These are phyloP conservation scores for Phytophthora tubulina DNA, from an alignment of 352 stramenopile species.

Conservation along the genomic window DNA sequence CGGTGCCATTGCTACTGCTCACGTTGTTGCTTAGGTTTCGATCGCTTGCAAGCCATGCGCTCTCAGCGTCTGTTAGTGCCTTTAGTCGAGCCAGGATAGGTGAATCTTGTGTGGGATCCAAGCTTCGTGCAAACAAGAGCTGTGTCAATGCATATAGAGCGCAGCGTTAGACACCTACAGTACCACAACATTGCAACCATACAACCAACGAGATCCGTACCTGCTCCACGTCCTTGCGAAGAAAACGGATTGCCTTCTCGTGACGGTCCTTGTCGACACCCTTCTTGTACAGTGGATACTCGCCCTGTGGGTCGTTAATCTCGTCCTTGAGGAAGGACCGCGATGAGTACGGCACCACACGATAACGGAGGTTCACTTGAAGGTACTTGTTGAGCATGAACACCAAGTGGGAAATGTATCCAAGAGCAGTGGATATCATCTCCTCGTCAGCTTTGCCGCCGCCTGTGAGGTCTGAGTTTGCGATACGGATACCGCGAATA, in stretches of 20 bases:
- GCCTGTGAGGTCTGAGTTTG: constrained; percentile 74
- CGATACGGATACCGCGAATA: constrained; percentile 82
- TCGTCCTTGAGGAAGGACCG: constrained; percentile 88
- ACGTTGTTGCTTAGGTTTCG: constrained; percentile 50
- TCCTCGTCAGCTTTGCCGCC: constrained; percentile 76
- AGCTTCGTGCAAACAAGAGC: constrained; percentile 78
- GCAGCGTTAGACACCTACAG: constrained; percentile 10
- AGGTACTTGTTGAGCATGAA: constrained; percentile 93
- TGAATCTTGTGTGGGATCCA: constrained; percentile 73
- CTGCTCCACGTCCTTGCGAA: constrained; percentile 88
- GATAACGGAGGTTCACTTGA: constrained; percentile 86
- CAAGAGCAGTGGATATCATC: constrained; percentile 83
- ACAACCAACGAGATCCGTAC: constrained; percentile 39
- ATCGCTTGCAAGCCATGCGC: constrained; percentile 72
- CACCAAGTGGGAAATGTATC: constrained; percentile 88
- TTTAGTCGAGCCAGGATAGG: constrained; percentile 76
- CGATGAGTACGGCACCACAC: constrained; percentile 82
- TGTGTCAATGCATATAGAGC: constrained; percentile 36
- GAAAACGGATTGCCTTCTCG: constrained; percentile 80
- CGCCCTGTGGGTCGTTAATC: constrained; percentile 81
- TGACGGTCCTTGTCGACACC: constrained; percentile 81
- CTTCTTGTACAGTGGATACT: constrained; percentile 88
- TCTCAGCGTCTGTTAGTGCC: constrained; percentile 72
- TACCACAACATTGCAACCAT: background rate
- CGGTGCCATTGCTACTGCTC: constrained; percentile 30